Base-by-base conservation (phyloP, 1,284 basidiomycete species). In the Microbotryum intermedium region DNA sequence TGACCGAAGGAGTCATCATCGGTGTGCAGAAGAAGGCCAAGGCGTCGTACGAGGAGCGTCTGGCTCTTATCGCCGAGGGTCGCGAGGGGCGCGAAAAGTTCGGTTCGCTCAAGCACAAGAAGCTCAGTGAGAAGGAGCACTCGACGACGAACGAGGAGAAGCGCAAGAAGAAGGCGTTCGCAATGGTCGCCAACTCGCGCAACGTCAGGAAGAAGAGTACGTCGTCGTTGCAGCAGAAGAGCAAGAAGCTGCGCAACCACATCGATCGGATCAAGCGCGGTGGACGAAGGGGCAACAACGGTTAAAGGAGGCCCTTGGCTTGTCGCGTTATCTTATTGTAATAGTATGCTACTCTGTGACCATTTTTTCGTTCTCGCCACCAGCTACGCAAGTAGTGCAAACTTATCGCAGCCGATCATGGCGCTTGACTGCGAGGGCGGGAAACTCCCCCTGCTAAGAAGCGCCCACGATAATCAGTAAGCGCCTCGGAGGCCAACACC, bases 31-130 rank as follows among this genome's bases (percentile, higher is more conserved):
- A 97, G 79, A 95, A 92, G 77, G 81, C 82, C 34, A 99, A 97
- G 76, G 84, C 88, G 3, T 88, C 90, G 72, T 97, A 98, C 74
- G 90, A 90, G 61, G 94, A 95, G 74, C 85, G 94, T 25, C 84
- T 98, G 77, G 92, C 88, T 4, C 87, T 85, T 20, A 90, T 98
- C 69, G 84, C 87, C 72, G 87, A 90, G 74, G 94, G 94, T 1
- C 82, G 94, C 34, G 93, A 98, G 75, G 95, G 91, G 0, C 82
- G 95, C 54, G 93, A 95, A 72, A 97, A 97, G 79, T 99, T 86
- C 72, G 90, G 90, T 7, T 88, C 86, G 56, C 76, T 82, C 46
- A 69, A 67, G 53, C 67, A 66, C 65, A 66, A 69, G 65, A 70
- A 69, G 64, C 60, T 71, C 46, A 55, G 62, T 48, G 61, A 60